Evolutionary conservation across 345 rosid genomes (phyloP).

Genomic region (Euphorbia peplus): DNA sequence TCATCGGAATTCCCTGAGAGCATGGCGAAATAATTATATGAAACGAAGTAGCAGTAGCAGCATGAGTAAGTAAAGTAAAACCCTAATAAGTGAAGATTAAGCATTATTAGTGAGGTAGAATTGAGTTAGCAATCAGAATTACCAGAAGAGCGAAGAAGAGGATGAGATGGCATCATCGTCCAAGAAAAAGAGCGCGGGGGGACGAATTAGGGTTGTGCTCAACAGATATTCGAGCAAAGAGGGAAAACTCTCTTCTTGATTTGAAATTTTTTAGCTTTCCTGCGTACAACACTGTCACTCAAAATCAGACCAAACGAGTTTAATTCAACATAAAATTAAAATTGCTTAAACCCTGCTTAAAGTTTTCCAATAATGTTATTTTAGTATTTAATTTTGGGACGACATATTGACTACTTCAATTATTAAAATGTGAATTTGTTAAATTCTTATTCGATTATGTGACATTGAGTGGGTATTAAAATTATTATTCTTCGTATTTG

Average conservation of each 20-base stretch:
- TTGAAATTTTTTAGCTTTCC: neutral
- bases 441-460: too few relatives aligned
- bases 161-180: constrained; percentile 27
- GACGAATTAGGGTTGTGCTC: neutral
- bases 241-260: neutral
- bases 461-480: too few relatives aligned
- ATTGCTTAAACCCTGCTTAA: too few relatives aligned
- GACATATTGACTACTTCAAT: too few relatives aligned
- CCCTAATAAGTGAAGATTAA: neutral
- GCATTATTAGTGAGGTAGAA: neutral
- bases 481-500: too few relatives aligned
- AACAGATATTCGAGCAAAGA: too few relatives aligned
- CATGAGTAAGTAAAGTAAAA: neutral
- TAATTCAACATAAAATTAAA: too few relatives aligned
- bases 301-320: too few relatives aligned
- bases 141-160: constrained; percentile 32
- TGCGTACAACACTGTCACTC: neutral
- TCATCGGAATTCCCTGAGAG: constrained; percentile 24
- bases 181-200: neutral
- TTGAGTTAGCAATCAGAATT: neutral
- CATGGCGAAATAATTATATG: neutral
- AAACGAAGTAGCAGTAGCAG: neutral
- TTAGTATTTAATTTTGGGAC: too few relatives aligned
- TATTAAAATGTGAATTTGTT: too few relatives aligned
- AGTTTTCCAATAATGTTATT: too few relatives aligned